phyloP scores from a whole-genome alignment of 768 basidiomycete genomes.

The Leccinum broughii region DNA sequence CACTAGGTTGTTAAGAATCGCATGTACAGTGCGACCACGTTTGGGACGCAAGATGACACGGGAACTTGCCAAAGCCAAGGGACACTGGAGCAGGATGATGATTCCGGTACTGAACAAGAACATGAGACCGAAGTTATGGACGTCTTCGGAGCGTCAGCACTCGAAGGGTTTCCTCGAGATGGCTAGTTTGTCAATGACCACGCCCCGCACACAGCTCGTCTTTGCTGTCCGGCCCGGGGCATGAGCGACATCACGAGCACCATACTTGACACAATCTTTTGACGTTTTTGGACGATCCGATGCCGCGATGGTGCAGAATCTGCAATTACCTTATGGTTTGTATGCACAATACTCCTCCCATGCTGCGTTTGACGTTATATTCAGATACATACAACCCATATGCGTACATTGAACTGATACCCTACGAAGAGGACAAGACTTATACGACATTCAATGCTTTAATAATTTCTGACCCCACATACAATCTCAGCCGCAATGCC shows the following conservation, averaged over 20 bases:
- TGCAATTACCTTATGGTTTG: conserved; percentile 14
- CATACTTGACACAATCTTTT: neutral
- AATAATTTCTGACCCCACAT: neutral
- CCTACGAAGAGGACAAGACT: neutral
- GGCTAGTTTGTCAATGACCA: conserved; percentile 14
- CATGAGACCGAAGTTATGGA: conserved; percentile 7
- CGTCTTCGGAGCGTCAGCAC: conserved; percentile 10
- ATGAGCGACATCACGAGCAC: conserved; percentile 2
- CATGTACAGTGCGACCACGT: conserved; percentile 35
- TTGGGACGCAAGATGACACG: conserved; percentile 28
- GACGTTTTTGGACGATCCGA: conserved; percentile 10
- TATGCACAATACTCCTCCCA: neutral
- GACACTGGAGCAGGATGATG: conserved; percentile 5
- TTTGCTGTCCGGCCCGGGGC: neutral
- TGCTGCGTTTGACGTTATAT: neutral
- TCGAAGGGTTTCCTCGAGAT: conserved; percentile 1
- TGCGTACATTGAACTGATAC: neutral
- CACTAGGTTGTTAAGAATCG: conserved; percentile 31
- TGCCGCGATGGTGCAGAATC: neutral
- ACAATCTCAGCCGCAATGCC: neutral
- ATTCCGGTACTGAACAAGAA: conserved; percentile 1
- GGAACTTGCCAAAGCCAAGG: conserved; percentile 14
- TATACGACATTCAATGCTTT: neutral
- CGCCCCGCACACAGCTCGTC: neutral
- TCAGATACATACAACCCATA: conserved; percentile 3